phyloP scores from a whole-genome alignment of 371 early-diverging fungal species.

The Saksenaea vasiformis region DNA sequence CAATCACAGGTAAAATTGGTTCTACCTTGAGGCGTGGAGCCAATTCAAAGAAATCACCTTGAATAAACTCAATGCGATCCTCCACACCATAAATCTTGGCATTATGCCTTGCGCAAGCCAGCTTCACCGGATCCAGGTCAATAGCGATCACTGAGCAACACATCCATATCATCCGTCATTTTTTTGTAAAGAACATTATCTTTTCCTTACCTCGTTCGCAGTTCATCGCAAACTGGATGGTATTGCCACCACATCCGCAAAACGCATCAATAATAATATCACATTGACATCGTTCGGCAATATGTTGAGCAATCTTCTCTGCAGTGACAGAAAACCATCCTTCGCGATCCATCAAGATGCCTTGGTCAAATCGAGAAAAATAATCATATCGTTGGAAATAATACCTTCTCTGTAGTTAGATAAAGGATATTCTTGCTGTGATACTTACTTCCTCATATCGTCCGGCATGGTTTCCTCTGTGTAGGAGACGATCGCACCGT shows the following conservation, averaged over 20 bases:
- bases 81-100: slow-evolving; percentile 90
- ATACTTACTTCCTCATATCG: slow-evolving; percentile 31
- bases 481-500: slow-evolving; percentile 35
- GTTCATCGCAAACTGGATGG: slow-evolving; percentile 91
- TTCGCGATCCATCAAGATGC: slow-evolving; percentile 85
- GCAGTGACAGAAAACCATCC: slow-evolving; percentile 98
- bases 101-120: slow-evolving; percentile 84
- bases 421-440: background rate
- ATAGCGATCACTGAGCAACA: slow-evolving; percentile 82
- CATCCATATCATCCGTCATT: background rate
- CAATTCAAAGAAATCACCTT: slow-evolving; percentile 79
- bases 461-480: slow-evolving; percentile 24
- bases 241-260: slow-evolving; percentile 95
- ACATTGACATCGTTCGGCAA: slow-evolving; percentile 74
- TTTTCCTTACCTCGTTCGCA: slow-evolving; percentile 69
- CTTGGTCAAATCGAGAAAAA: slow-evolving; percentile 84
- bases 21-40: slow-evolving; percentile 58
- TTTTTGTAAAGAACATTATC: no score
- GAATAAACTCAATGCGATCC: slow-evolving; percentile 90
- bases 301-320: slow-evolving; percentile 84
- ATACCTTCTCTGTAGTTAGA: slow-evolving; percentile 60
- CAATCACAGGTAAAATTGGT: slow-evolving; percentile 1
- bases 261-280: slow-evolving; percentile 89
- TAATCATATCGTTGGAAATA: slow-evolving; percentile 83
- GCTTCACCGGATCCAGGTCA: slow-evolving; percentile 82